These are phyloP conservation scores for Pleurotus platypus DNA, from an alignment of 768 basidiomycete species.

Conservation along the genomic window DNA sequence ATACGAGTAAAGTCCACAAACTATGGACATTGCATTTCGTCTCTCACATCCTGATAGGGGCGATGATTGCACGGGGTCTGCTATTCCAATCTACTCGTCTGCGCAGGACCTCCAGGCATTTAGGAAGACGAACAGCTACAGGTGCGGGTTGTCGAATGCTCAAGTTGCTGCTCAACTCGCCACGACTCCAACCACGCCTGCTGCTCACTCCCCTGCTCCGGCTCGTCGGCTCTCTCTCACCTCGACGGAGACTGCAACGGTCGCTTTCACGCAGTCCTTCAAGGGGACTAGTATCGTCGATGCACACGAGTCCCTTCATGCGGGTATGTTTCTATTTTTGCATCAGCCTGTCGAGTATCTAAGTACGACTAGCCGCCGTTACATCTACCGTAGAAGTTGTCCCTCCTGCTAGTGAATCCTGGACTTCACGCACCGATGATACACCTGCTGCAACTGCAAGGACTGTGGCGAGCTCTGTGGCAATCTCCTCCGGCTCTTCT, in stretches of 20 bases:
- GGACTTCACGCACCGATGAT: no score
- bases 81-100: not conserved
- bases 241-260: not conserved
- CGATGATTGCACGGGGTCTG: not conserved
- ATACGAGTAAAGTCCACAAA: not conserved
- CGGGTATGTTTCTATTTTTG: no score
- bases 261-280: no score
- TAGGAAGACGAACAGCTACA: not conserved
- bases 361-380: no score
- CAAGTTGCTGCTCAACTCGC: not conserved
- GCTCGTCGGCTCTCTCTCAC: not conserved
- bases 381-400: no score
- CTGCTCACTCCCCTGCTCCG: not conserved
- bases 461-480: no score
- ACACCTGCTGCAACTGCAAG: no score
- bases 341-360: no score
- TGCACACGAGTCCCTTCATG: not conserved
- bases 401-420: no score
- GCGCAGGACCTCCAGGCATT: not conserved
- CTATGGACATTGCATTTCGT: not conserved
- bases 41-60: not conserved
- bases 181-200: not conserved
- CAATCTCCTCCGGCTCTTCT: no score
- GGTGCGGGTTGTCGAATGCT: not conserved
- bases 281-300: no score